Base-by-base conservation (phyloP, 805 yeast genomes). In the Hyphopichia homilentoma region DNA sequence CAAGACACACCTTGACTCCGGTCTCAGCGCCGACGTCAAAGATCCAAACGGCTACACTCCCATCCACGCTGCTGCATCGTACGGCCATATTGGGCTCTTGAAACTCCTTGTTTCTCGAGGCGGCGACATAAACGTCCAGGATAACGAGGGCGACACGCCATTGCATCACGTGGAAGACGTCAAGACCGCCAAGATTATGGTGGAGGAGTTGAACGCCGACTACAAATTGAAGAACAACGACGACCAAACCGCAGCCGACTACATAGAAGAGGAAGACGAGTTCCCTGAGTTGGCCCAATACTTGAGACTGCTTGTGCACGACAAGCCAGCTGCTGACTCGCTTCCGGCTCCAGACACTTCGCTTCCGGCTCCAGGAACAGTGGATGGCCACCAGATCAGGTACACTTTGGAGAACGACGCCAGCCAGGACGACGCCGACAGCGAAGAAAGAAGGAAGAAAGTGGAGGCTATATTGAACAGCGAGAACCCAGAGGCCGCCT, bases 11-110 rank as follows among this genome's bases (percentile, higher is more conserved):
- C 59, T 93, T 6, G 65, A 58, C 7, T 47, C 71, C 0, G 82
- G 81, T 0, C 67, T 64, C 41, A 69, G 79, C 3, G 75, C 96
- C 3, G 82, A 86, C 49, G 73, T 82, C 5, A 77, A 81, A 41
- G 99, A 93, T 56, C 84, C 85, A 1, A 86, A 89, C 48, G 99
- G 99, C 1, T 93, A 94, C 59, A 90, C 97, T 0, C 95, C 98
- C 5, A 72, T 93, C 8, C 99, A 93, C 56, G 99, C 99, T 1
- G 97, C 98, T 1, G 95, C 94, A 2, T 83, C 97, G 1, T 93
- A 93, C 57, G 90, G 90, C 6, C 89, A 90, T 52, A 46, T 61
- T 2, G 88, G 82, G 7, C 63, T 93, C 24, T 62, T 93, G 23
- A 55, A 61, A 35, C 74, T 71, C 41, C 65, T 87, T 28, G 55